These are phyloP conservation scores for Phytophthora capsici DNA, from an alignment of 352 stramenopile species.

Conservation along the genomic window DNA sequence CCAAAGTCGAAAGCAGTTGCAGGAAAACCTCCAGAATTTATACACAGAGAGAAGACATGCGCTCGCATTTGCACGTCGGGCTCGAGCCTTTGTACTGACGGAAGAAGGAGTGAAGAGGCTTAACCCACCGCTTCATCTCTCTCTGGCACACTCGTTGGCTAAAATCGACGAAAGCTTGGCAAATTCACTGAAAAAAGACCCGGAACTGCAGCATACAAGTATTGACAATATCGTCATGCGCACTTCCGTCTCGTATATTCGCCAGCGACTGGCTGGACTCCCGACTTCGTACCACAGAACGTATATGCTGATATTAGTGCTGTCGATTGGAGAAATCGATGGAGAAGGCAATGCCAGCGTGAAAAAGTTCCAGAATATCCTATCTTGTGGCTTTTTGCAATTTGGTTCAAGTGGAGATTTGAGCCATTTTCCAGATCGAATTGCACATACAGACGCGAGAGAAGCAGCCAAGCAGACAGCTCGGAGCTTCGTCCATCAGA, in stretches of 20 bases:
- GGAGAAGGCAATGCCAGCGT: conserved; percentile 1
- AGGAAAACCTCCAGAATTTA: conserved; percentile 13
- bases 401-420: conserved; percentile 18
- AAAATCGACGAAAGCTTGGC: conserved; percentile 20
- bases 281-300: conserved; percentile 33
- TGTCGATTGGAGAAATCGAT: conserved; percentile 21
- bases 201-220: neutral
- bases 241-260: conserved; percentile 27
- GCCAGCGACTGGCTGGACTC: conserved; percentile 35
- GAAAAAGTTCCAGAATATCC: neutral
- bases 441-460: neutral
- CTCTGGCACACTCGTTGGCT: conserved; percentile 20
- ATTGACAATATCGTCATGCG: conserved; percentile 9
- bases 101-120: conserved; percentile 32
- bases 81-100: conserved; percentile 27
- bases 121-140: conserved; percentile 13
- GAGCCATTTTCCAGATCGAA: conserved; percentile 7
- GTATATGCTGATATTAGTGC: conserved; percentile 36
- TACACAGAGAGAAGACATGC: conserved; percentile 15
- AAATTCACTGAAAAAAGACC: neutral
- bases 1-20: conserved; percentile 21
- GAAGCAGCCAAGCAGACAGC: conserved; percentile 15
- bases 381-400: conserved; percentile 14
- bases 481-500: conserved; percentile 15
- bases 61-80: conserved; percentile 26